Conservation (phyloP, 306 rosid genomes). For the Casuarina glauca region DNA sequence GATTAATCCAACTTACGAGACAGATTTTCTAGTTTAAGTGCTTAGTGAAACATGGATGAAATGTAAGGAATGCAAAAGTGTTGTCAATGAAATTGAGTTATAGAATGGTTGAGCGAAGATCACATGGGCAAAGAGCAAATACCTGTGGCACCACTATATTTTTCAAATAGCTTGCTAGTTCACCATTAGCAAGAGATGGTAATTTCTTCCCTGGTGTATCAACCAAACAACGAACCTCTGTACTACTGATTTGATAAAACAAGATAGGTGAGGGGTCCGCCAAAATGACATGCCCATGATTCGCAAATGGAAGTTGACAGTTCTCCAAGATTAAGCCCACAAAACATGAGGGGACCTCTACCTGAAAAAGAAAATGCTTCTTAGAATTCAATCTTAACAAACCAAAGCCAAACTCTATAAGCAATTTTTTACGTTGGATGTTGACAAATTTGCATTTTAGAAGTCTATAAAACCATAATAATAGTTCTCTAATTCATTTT, state of each 20-base stretch:
- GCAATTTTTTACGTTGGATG: neutral
- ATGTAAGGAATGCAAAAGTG: too few relatives aligned
- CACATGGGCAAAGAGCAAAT: conserved; percentile 3
- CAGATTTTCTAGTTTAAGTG: neutral
- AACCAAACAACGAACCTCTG: conserved; percentile 57
- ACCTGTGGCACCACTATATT: conserved; percentile 63
- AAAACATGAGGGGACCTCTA: conserved; percentile 49
- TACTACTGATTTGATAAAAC: conserved; percentile 57
- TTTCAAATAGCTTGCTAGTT: conserved; percentile 53
- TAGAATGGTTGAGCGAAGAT: neutral
- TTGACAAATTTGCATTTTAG: neutral
- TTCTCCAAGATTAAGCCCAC: conserved; percentile 59
- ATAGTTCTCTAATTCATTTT: neutral
- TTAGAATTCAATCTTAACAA: neutral
- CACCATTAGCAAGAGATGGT: conserved; percentile 45
- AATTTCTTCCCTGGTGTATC: conserved; percentile 57
- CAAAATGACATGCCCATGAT: conserved; percentile 61
- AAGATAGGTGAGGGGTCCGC: conserved; percentile 60
- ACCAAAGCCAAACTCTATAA: conserved; percentile 7
- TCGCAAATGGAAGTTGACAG: conserved; percentile 56
- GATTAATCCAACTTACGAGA: conserved; percentile 16
- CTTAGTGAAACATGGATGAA: neutral
- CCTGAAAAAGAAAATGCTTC: conserved; percentile 27
- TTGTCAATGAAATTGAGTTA: neutral
- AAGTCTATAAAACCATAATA: neutral